Evolutionary conservation across 495 filamentous ascomycete genomes (phyloP).

Genomic region (Hypoxylon cercidicola): DNA sequence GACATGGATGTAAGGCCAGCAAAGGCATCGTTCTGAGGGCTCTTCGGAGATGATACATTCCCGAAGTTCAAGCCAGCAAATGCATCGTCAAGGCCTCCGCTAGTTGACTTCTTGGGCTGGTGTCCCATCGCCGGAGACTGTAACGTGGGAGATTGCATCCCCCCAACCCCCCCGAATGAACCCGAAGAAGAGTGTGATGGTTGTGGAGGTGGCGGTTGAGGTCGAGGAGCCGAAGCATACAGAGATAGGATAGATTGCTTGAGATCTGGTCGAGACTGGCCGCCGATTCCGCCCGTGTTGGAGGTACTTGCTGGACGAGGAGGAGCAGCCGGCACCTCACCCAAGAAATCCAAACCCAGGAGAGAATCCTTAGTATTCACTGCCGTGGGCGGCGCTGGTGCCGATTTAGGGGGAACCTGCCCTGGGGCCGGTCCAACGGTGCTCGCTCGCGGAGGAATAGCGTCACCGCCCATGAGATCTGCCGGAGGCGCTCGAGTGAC

Average conservation of each 20-base stretch:
- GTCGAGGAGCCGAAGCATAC: conserved; percentile 84
- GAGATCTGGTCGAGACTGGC: conserved; percentile 86
- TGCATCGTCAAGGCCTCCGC: conserved; percentile 84
- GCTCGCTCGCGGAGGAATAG: conserved; percentile 61
- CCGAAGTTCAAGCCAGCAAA: conserved; percentile 85
- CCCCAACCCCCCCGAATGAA: conserved; percentile 70
- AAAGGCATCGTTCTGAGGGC: conserved; percentile 72
- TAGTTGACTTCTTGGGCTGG: conserved; percentile 58
- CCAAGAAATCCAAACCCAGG: conserved; percentile 93
- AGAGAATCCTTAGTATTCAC: conserved; percentile 80
- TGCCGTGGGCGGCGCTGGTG: conserved; percentile 67
- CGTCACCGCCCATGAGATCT: conserved; percentile 63
- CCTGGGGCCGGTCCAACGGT: conserved; percentile 73
- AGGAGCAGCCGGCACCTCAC: conserved; percentile 70
- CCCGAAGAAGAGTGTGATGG: conserved; percentile 55
- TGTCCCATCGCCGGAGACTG: conserved; percentile 54
- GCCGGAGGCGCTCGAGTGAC: conserved; percentile 53
- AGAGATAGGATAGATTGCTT: conserved; percentile 97
- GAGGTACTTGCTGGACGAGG: conserved; percentile 78
- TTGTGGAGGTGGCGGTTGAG: conserved; percentile 69
- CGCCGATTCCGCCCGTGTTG: conserved; percentile 64
- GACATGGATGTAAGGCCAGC: conserved; percentile 73
- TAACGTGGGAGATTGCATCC: conserved; percentile 67
- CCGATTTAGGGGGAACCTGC: conserved; percentile 71
- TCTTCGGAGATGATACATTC: conserved; percentile 63